Conservation (phyloP, 2,329 filamentous ascomycete species). For the Aspergillus sp. region DNA sequence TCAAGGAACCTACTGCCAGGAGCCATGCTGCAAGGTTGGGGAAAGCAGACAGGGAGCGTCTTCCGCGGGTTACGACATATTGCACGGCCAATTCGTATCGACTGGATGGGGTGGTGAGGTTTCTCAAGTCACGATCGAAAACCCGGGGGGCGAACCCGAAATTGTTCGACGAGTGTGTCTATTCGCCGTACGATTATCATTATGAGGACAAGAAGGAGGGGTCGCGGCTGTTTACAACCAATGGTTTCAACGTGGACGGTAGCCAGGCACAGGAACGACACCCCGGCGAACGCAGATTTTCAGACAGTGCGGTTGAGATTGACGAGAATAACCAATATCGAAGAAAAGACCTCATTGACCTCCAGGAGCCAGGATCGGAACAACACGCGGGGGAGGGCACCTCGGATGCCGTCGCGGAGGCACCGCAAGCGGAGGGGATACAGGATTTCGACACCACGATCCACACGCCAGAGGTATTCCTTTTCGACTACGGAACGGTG, state of each 20-base stretch:
- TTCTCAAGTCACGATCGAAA: constrained; percentile 74
- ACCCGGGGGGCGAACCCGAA: constrained; percentile 75
- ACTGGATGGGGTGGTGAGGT: constrained; percentile 80
- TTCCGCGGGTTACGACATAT: constrained; percentile 91
- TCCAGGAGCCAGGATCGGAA: constrained; percentile 39
- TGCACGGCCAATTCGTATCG: constrained; percentile 89
- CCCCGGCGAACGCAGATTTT: constrained; percentile 59
- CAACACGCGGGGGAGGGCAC: constrained; percentile 11
- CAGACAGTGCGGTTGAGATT: constrained; percentile 55
- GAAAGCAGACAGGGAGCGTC: constrained; percentile 77
- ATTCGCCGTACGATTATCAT: constrained; percentile 81
- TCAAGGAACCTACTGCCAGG: constrained; percentile 89
- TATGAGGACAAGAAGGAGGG: constrained; percentile 36
- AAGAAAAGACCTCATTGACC: constrained; percentile 55
- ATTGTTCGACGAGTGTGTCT: constrained; percentile 94
- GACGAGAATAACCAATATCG: constrained; percentile 48
- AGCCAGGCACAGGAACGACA: constrained; percentile 14
- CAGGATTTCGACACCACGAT: constrained; percentile 78
- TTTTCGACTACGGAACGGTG: constrained; percentile 95
- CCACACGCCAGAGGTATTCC: constrained; percentile 86
- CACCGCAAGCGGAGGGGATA: constrained; percentile 25
- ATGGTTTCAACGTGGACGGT: constrained; percentile 26
- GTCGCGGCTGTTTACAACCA: constrained; percentile 20
- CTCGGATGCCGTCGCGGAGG: constrained; percentile 16
- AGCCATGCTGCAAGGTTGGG: constrained; percentile 85